Conservation (phyloP, 768 basidiomycete species). For the Tylopilus cervinicoccineus region DNA sequence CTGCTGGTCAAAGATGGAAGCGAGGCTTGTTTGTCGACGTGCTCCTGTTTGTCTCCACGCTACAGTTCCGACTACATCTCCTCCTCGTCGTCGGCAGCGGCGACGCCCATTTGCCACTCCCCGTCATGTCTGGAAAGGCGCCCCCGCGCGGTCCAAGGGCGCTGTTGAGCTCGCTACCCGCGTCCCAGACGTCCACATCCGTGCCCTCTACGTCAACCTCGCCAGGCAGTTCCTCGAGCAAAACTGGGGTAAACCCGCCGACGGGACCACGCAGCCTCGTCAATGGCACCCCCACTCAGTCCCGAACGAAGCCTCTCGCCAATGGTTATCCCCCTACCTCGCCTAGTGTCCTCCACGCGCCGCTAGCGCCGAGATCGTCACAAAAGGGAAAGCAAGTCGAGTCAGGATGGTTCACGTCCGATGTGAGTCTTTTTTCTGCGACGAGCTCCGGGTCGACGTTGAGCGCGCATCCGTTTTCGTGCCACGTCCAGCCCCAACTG, state of each 20-base stretch:
- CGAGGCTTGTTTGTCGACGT: conserved; percentile 17
- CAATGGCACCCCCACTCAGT: conserved; percentile 32
- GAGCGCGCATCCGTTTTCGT: conserved; percentile 5
- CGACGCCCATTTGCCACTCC: conserved; percentile 10
- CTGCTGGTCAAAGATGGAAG: conserved; percentile 11
- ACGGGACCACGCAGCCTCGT: conserved; percentile 63
- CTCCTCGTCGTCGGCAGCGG: conserved; percentile 26
- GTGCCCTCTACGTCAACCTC: conserved; percentile 33
- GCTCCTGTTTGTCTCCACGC: conserved; percentile 20
- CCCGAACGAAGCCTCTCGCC: conserved; percentile 38
- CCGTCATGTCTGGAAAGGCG: conserved; percentile 64
- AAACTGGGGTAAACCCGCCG: conserved; percentile 55
- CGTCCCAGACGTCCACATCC: conserved; percentile 30
- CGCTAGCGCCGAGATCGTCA: conserved; percentile 31
- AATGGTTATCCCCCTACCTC: conserved; percentile 39
- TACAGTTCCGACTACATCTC: conserved; percentile 5
- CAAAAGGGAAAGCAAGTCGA: conserved; percentile 44
- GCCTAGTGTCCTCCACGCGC: conserved; percentile 23
- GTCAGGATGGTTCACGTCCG: conserved; percentile 32
- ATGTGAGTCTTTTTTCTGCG: conserved; percentile 24
- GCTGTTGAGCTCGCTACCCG: conserved; percentile 45
- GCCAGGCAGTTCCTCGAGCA: conserved; percentile 29
- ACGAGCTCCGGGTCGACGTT: neutral
- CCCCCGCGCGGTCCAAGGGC: conserved; percentile 75
- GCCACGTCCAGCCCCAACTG: conserved; percentile 12